Conservation (phyloP, 805 yeast genomes). For the Saccharomycopsis olivae region DNA sequence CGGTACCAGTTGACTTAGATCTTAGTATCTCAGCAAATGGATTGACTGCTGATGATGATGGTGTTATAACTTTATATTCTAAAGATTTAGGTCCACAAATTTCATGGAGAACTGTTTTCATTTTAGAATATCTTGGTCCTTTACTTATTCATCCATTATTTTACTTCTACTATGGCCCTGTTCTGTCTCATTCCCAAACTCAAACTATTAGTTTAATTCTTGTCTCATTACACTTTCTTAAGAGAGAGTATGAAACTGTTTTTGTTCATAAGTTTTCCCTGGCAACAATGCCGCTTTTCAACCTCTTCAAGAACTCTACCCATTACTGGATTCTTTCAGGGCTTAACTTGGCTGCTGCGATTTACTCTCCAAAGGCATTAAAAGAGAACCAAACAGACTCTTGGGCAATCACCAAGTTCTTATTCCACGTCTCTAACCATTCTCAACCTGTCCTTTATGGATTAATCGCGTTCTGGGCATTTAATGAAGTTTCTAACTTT, state of each 20-base stretch:
- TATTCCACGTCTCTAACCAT: slow-evolving; percentile 19
- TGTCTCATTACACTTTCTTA: slow-evolving; percentile 65
- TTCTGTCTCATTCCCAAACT: slow-evolving; percentile 32
- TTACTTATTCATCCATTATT: slow-evolving; percentile 65
- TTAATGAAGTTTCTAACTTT: slow-evolving; percentile 65
- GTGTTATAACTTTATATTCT: slow-evolving; percentile 41
- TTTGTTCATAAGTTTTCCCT: slow-evolving; percentile 78
- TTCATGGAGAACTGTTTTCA: slow-evolving; percentile 83
- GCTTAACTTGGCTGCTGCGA: slow-evolving; percentile 37
- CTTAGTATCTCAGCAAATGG: slow-evolving; percentile 33
- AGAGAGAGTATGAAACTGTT: slow-evolving; percentile 82
- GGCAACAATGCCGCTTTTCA: slow-evolving; percentile 86
- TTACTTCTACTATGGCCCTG: slow-evolving; percentile 33
- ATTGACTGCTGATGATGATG: slow-evolving; percentile 32
- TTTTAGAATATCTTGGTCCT: slow-evolving; percentile 87
- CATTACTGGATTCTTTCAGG: slow-evolving; percentile 96
- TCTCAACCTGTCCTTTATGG: slow-evolving; percentile 16
- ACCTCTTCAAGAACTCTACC: slow-evolving; percentile 76
- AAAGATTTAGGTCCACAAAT: slow-evolving; percentile 93
- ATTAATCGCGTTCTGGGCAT: slow-evolving; percentile 36
- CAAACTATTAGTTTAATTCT: slow-evolving; percentile 46
- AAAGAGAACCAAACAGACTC: slow-evolving; percentile 5
- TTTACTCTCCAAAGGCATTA: slow-evolving; percentile 26
- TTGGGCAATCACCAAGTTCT: slow-evolving; percentile 1
- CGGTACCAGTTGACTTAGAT: no score